Conservation (phyloP, 352 stramenopile genomes). For the Pythium plurisporium region DNA sequence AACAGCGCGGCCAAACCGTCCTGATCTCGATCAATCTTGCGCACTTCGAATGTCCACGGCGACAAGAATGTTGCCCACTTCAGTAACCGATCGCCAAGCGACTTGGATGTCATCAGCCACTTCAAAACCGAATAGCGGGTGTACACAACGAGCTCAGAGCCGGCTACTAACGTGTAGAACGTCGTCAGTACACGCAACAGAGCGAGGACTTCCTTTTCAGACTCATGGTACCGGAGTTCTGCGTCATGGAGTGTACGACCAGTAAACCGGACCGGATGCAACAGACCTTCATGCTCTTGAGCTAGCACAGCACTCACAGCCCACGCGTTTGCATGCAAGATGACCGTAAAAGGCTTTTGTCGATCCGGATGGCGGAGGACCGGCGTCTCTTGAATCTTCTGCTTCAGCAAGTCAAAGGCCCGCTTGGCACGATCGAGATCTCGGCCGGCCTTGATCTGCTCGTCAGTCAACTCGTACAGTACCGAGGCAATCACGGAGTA, state of each 20-base stretch:
- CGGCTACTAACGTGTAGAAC: slow-evolving; percentile 7
- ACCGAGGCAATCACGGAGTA: slow-evolving; percentile 10
- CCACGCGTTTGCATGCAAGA: slow-evolving; percentile 23
- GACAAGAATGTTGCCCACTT: slow-evolving; percentile 16
- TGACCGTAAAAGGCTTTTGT: slow-evolving; percentile 15
- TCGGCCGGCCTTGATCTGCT: slow-evolving; percentile 6
- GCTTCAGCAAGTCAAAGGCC: slow-evolving; percentile 27
- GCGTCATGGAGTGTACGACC: slow-evolving; percentile 10
- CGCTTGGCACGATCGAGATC: slow-evolving; percentile 16
- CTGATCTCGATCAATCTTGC: slow-evolving; percentile 1
- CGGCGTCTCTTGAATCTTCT: slow-evolving; percentile 12
- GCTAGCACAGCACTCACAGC: slow-evolving; percentile 22
- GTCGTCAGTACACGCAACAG: slow-evolving; percentile 1
- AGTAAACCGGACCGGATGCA: slow-evolving; percentile 23
- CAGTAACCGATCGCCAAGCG: slow-evolving; percentile 2
- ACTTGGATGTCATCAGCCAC: slow-evolving; percentile 15
- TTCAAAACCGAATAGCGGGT: slow-evolving; percentile 8
- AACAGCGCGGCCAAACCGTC: slow-evolving; percentile 7
- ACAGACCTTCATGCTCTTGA: slow-evolving; percentile 24
- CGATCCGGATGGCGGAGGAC: slow-evolving; percentile 15
- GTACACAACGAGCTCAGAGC: slow-evolving; percentile 9
- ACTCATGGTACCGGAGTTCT: slow-evolving; percentile 13
- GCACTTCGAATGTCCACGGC: slow-evolving; percentile 12
- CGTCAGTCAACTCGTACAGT: slow-evolving; percentile 18
- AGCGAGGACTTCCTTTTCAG: slow-evolving; percentile 21